These are phyloP conservation scores for Melanopsichium pennsylvanicum DNA, from an alignment of 1,284 basidiomycete genomes.

Conservation along the genomic window DNA sequence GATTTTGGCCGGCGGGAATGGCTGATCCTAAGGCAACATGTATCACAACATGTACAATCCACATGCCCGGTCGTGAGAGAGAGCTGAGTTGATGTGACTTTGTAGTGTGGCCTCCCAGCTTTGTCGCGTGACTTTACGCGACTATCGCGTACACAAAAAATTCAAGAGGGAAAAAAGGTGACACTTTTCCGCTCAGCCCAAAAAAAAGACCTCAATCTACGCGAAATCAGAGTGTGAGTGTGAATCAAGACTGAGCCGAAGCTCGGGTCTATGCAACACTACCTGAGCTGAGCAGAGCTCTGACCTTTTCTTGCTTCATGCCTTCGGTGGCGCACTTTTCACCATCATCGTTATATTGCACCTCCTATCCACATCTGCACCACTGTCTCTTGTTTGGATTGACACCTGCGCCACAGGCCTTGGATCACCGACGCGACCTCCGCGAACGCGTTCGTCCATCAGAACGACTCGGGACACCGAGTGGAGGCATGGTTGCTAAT, in stretches of 20 bases:
- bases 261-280: not conserved
- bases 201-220: not conserved
- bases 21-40: too few relatives aligned
- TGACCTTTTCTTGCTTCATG: not conserved
- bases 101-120: not conserved
- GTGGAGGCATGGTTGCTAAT: not conserved
- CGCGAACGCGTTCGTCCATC: not conserved
- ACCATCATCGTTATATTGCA: not conserved
- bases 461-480: not conserved
- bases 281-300: conserved; percentile 4
- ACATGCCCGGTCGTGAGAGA: too few relatives aligned
- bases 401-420: too few relatives aligned
- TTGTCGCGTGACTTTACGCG: conserved; percentile 45
- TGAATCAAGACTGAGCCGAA: not conserved
- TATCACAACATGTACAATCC: too few relatives aligned
- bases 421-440: too few relatives aligned
- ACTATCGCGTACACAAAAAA: conserved; percentile 6
- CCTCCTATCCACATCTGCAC: too few relatives aligned
- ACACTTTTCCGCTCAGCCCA: conserved; percentile 23
- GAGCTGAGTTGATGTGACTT: too few relatives aligned
- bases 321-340: not conserved
- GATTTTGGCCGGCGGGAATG: too few relatives aligned
- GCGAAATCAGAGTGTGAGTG: not conserved
- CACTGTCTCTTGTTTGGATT: too few relatives aligned
- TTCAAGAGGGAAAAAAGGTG: conserved; percentile 10